A percentile compares a stretch with the other conserved stretches of the same genome.
phyloP scores from a whole-genome alignment of 2,329 filamentous ascomycete species.

The Penicillium freii region DNA sequence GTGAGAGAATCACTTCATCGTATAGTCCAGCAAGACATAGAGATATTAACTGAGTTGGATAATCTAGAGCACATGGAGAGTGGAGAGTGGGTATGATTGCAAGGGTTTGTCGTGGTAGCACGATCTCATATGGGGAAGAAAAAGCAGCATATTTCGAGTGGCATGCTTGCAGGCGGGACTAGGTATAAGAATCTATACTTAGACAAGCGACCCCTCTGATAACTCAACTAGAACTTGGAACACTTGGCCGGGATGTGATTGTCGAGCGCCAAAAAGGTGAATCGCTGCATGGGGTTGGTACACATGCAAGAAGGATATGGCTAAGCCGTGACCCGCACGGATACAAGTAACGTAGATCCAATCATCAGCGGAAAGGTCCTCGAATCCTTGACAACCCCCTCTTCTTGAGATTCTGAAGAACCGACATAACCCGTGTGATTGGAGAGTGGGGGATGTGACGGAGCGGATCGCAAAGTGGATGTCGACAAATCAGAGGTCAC shows the following conservation, averaged over 20 bases:
- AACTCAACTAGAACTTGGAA: neutral
- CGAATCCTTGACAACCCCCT: slow-evolving; percentile 12
- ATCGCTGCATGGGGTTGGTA: slow-evolving; percentile 11
- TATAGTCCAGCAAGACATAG: neutral
- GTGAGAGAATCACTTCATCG: slow-evolving; percentile 5
- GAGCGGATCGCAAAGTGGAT: slow-evolving; percentile 19
- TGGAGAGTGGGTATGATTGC: neutral
- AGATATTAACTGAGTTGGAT: neutral
- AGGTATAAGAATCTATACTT: slow-evolving; percentile 21
- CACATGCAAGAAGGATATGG: slow-evolving; percentile 10
- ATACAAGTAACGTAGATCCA: slow-evolving; percentile 16
- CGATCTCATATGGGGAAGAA: slow-evolving; percentile 10
- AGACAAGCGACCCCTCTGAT: slow-evolving; percentile 12
- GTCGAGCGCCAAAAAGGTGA: slow-evolving; percentile 19
- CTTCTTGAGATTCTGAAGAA: slow-evolving; percentile 17
- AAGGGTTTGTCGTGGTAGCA: slow-evolving; percentile 9
- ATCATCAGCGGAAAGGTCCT: slow-evolving; percentile 3
- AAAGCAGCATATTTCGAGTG: slow-evolving; percentile 4
- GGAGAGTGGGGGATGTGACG: slow-evolving; percentile 21
- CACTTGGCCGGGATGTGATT: slow-evolving; percentile 12
- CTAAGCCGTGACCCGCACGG: slow-evolving; percentile 20
- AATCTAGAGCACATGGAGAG: neutral
- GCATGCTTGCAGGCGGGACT: slow-evolving; percentile 11
- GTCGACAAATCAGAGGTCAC: slow-evolving; percentile 18
- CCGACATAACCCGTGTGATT: slow-evolving; percentile 17